Base-by-base conservation (phyloP, 352 stramenopile genomes). In the Globisporangium parvum region DNA sequence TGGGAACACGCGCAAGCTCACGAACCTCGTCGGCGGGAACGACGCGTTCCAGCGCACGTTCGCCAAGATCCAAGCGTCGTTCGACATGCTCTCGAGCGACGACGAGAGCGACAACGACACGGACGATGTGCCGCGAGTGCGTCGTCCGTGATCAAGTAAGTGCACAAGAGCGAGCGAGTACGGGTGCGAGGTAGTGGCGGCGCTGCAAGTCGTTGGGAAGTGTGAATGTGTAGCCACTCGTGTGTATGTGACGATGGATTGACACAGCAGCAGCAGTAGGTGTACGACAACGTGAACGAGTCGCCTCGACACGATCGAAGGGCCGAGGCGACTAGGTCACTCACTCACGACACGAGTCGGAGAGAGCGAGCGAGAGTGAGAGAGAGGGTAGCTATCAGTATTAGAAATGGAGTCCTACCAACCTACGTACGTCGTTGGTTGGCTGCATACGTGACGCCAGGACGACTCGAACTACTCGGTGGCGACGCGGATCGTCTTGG, bases 71-170 rank as follows among this genome's bases (percentile, higher is more conserved):
- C 77, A 88, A 53, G 67, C 77, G 42, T 73, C 68, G 47, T 72
- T 88, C 49, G 63, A 87, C 56, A 65, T 81, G 64, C 57, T 84
- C 26, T 74, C 70, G 46, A 87, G 75, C 21, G 71, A 74, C 44
- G 74, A 82, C 28, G 68, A 76, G 23, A 69, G 63, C 20, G 64
- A 70, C 8, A 65, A 55, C 49, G 75, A 75, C 47, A 66, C 68
- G 24, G 58, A 64, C 3, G 20, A 47, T 6, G 6, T 8, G 8
- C 31, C 31, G 6, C 31, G 31, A 10, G 31, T 14, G 31, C 31
- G 31, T 5, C n/a, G 55, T 35, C 0, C 14, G 28, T 66, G 53
- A 44, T 39, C n/a, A 15, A 18, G 44, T 12, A 4, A 33, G 39
- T 39, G 41, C 44, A 45, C 17, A n/a, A 31, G n/a, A 18, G 26